These are phyloP conservation scores for Ceriops zippeliana DNA, from an alignment of 345 rosid genomes.

Conservation along the genomic window DNA sequence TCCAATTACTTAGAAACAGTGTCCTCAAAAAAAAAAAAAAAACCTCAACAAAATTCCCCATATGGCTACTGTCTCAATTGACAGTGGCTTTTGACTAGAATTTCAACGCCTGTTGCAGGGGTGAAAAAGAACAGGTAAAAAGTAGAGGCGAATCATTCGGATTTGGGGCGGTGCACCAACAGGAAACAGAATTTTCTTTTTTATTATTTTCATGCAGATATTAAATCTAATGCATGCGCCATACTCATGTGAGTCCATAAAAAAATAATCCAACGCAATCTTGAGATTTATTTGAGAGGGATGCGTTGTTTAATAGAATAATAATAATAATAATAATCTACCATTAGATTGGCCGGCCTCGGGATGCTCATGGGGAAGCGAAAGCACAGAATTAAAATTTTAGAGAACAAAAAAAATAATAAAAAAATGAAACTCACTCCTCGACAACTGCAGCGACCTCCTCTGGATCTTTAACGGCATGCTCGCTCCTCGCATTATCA, in stretches of 20 bases:
- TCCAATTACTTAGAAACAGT: too few species aligned
- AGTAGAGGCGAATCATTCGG: neutral
- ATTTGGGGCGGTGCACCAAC: too few species aligned
- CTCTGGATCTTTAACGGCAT: slow-evolving; percentile 68
- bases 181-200: neutral
- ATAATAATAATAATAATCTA: too few species aligned
- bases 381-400: too few species aligned
- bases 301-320: too few species aligned
- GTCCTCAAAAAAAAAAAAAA: too few species aligned
- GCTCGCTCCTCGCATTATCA: slow-evolving; percentile 44
- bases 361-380: too few species aligned
- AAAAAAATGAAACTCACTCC: slow-evolving; percentile 49
- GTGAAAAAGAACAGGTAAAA: neutral
- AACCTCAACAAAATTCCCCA: neutral
- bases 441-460: slow-evolving; percentile 67
- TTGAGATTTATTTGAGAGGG: too few species aligned
- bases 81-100: slow-evolving; percentile 7
- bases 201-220: neutral
- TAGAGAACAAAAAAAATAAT: neutral
- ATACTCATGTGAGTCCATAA: too few species aligned
- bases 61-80: slow-evolving; percentile 6
- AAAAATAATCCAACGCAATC: too few species aligned
- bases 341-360: too few species aligned
- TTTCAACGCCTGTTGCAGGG: neutral
- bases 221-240: neutral